A percentile compares a stretch with the other conserved stretches of the same genome.
Evolutionary conservation across 352 stramenopile genomes (phyloP).

Genomic region (Globisporangium radiosum): DNA sequence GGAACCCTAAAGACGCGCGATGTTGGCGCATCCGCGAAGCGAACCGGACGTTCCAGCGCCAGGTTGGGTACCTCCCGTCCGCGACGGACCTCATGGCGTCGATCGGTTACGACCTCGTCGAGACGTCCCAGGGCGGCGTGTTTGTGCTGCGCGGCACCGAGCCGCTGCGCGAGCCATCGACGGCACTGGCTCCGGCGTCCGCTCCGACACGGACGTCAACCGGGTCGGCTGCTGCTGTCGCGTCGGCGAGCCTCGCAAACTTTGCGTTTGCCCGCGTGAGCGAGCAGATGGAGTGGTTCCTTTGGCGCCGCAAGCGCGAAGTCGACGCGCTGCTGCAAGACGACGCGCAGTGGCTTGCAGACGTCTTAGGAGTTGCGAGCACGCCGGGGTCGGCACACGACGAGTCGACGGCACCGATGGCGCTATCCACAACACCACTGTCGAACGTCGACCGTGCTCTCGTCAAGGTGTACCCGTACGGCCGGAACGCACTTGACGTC

Average conservation of each 20-base stretch:
- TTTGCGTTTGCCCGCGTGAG: constrained; percentile 58
- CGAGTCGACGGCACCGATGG: background rate
- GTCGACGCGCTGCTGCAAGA: constrained; percentile 53
- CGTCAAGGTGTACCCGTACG: constrained; percentile 58
- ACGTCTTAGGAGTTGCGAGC: constrained; percentile 10
- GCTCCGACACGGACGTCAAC: too few species aligned
- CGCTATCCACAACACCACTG: background rate
- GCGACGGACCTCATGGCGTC: constrained; percentile 48
- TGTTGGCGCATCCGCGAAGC: constrained; percentile 61
- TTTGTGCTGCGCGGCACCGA: constrained; percentile 48
- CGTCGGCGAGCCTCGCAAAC: constrained; percentile 33
- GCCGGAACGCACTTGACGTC: constrained; percentile 37
- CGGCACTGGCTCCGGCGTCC: too few species aligned
- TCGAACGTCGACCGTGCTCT: background rate
- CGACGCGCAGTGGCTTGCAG: constrained; percentile 47
- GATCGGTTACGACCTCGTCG: constrained; percentile 44
- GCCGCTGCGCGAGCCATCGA: background rate
- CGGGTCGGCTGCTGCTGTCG: background rate
- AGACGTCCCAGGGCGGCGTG: constrained; percentile 34
- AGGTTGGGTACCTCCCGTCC: constrained; percentile 53
- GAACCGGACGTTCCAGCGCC: constrained; percentile 48
- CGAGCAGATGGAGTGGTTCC: constrained; percentile 69
- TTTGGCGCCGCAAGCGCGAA: constrained; percentile 68
- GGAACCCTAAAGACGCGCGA: constrained; percentile 62
- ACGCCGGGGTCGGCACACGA: constrained; percentile 6